Conservation (phyloP, 495 filamentous ascomycete genomes). For the Neurospora sp. region DNA sequence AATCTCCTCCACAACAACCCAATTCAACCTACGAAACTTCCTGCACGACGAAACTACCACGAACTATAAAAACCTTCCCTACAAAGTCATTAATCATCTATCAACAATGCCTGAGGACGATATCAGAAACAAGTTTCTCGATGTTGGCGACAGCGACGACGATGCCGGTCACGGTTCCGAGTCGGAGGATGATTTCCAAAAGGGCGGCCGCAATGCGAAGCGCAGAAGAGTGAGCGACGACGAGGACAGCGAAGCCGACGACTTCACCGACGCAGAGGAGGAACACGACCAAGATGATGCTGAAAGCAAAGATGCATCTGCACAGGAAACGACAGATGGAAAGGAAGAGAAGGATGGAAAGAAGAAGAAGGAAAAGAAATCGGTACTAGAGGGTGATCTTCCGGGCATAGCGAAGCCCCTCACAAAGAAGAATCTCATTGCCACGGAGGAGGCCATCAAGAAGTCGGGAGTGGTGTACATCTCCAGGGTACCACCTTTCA, state of each 20-base stretch:
- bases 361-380: slow-evolving; percentile 12
- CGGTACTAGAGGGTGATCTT: slow-evolving; percentile 23
- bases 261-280: slow-evolving; percentile 23
- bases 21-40: background rate
- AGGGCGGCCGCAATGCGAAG: slow-evolving; percentile 55
- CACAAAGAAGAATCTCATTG: slow-evolving; percentile 50
- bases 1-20: background rate
- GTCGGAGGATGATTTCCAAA: slow-evolving; percentile 59
- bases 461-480: slow-evolving; percentile 79
- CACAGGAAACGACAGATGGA: slow-evolving; percentile 10
- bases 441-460: slow-evolving; percentile 44
- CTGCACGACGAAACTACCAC: background rate
- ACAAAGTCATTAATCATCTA: background rate
- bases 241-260: slow-evolving; percentile 28
- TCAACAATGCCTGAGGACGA: slow-evolving; percentile 18
- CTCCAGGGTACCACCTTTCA: slow-evolving; percentile 85
- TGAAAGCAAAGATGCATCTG: slow-evolving; percentile 9
- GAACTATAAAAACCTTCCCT: background rate
- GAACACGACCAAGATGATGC: slow-evolving; percentile 14
- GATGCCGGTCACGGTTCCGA: slow-evolving; percentile 54
- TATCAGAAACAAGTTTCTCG: slow-evolving; percentile 68
- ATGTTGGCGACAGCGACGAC: slow-evolving; percentile 58
- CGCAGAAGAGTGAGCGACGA: slow-evolving; percentile 48
- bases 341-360: slow-evolving; percentile 10
- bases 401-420: slow-evolving; percentile 40